These are phyloP conservation scores for Plectosphaerella plurivora DNA, from an alignment of 2,329 filamentous ascomycete species.

Conservation along the genomic window DNA sequence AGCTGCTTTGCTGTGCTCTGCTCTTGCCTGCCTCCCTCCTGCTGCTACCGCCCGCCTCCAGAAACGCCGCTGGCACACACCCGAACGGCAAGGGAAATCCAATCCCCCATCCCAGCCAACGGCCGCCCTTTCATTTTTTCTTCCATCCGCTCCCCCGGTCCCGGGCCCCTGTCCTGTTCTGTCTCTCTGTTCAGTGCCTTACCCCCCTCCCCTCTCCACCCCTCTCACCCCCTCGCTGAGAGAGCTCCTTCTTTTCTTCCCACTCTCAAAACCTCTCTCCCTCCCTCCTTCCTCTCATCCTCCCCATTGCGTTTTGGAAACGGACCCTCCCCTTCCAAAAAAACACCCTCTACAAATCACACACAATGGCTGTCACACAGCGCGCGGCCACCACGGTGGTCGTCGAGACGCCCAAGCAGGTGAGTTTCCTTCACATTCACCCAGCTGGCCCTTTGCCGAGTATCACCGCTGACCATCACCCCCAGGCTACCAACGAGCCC, in stretches of 20 bases:
- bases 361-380: not conserved
- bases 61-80: too few species aligned
- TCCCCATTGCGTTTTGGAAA: not conserved
- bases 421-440: conserved; percentile 1
- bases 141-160: not conserved
- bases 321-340: not conserved
- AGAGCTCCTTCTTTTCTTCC: not conserved
- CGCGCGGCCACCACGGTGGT: conserved; percentile 4
- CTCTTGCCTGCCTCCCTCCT: too few species aligned
- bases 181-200: not conserved
- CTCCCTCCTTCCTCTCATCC: not conserved
- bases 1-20: too few species aligned
- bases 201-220: not conserved
- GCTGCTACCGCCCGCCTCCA: too few species aligned
- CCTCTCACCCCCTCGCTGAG: too few species aligned
- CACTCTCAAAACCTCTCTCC: not conserved
- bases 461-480: not conserved
- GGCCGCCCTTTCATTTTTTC: too few species aligned
- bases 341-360: not conserved
- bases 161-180: not conserved
- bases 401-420: conserved; percentile 12
- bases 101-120: too few species aligned
- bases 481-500: conserved; percentile 6
- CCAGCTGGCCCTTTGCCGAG: not conserved
- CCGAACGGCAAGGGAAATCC: too few species aligned